These are phyloP conservation scores for Tillandsia fasciculata DNA, from an alignment of 176 grass and related monocot species.

Conservation along the genomic window DNA sequence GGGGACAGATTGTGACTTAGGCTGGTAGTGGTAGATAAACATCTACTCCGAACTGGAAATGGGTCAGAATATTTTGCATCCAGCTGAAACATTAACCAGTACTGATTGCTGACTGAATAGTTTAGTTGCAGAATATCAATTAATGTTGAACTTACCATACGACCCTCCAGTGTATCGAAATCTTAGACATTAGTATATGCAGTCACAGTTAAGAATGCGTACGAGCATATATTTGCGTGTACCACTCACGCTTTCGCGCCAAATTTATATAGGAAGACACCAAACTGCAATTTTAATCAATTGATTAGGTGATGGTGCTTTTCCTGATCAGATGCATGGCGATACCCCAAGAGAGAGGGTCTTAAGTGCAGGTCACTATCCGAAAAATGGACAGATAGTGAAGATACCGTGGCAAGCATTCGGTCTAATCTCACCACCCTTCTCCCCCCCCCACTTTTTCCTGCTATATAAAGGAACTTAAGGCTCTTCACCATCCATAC, in stretches of 20 bases:
- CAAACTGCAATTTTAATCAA: not conserved
- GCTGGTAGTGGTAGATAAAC: slow-evolving; percentile 6
- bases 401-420: slow-evolving; percentile 44
- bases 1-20: slow-evolving; percentile 10
- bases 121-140: not conserved
- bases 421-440: no score
- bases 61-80: no score
- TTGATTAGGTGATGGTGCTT: not conserved
- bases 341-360: slow-evolving; percentile 24
- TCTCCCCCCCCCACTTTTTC: slow-evolving; percentile 10
- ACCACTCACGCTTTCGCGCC: not conserved
- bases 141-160: not conserved
- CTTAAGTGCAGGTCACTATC: slow-evolving; percentile 43
- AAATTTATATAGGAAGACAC: not conserved
- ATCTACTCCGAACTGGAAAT: not conserved
- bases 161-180: not conserved
- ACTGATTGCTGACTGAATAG: not conserved
- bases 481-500: slow-evolving; percentile 20
- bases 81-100: not conserved
- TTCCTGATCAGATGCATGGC: slow-evolving; percentile 15
- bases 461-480: slow-evolving; percentile 55
- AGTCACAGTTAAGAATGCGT: not conserved
- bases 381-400: slow-evolving; percentile 45
- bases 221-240: not conserved
- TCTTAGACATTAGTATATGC: not conserved